A percentile compares a stretch with the other conserved stretches of the same genome.
Conservation (phyloP, 495 filamentous ascomycete genomes). For the Eremomyces bilateralis region DNA sequence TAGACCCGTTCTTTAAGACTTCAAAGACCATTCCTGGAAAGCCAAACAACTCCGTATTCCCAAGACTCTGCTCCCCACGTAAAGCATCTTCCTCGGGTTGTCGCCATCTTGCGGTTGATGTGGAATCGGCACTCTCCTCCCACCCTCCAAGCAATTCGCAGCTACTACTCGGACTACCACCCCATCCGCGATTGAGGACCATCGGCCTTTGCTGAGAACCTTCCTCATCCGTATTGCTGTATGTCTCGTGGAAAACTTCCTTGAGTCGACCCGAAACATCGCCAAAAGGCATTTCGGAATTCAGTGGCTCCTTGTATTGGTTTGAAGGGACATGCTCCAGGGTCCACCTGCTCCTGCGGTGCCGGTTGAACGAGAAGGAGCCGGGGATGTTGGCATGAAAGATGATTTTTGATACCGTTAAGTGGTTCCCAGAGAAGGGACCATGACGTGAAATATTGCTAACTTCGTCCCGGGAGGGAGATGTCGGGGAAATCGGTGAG, state of each 20-base stretch:
- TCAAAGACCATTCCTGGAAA: constrained; percentile 91
- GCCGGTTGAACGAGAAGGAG: constrained; percentile 88
- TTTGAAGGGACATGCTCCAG: constrained; percentile 30
- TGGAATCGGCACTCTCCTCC: constrained; percentile 49
- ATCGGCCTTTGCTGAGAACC: constrained; percentile 50
- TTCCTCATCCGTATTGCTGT: constrained; percentile 36
- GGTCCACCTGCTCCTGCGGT: constrained; percentile 74
- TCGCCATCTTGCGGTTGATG: not conserved
- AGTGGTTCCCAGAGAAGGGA: constrained; percentile 26
- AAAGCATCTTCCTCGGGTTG: constrained; percentile 18
- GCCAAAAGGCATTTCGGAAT: constrained; percentile 60
- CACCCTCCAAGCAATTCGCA: constrained; percentile 76
- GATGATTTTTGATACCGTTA: constrained; percentile 74
- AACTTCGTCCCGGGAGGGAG: constrained; percentile 3
- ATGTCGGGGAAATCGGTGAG: constrained; percentile 38
- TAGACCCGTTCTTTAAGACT: constrained; percentile 76
- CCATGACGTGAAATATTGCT: constrained; percentile 7
- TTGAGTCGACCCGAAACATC: constrained; percentile 43
- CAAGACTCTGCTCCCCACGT: constrained; percentile 26
- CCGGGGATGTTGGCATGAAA: constrained; percentile 88
- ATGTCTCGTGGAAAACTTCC: constrained; percentile 48
- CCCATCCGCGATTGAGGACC: constrained; percentile 77
- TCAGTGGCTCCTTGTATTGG: constrained; percentile 18
- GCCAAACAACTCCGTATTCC: constrained; percentile 75
- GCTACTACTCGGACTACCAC: constrained; percentile 79